Evolutionary conservation across 106 monocot species (phyloP).

Genomic region (Allium sativum): DNA sequence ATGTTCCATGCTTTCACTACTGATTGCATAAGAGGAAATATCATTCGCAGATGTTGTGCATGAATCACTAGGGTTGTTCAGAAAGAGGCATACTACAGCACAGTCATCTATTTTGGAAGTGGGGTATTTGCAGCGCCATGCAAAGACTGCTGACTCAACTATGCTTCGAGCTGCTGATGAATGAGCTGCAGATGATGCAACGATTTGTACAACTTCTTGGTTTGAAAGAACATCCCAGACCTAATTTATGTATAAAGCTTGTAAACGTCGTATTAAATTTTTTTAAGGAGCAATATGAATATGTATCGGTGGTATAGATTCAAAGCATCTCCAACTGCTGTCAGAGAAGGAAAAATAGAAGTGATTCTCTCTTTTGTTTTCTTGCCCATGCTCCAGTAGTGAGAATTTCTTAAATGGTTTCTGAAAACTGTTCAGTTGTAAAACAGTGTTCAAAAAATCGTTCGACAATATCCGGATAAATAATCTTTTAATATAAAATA

Average conservation of each 20-base stretch:
- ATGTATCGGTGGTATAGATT: too few species aligned
- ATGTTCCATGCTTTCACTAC: background rate
- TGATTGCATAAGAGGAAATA: background rate
- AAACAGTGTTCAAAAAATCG: too few species aligned
- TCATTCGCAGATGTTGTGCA: slow-evolving; percentile 5
- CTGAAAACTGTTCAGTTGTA: too few species aligned
- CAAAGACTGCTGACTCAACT: slow-evolving; percentile 52
- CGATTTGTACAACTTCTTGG: slow-evolving; percentile 55
- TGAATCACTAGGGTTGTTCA: slow-evolving; percentile 2
- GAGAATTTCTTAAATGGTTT: too few species aligned
- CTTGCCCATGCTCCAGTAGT: too few species aligned
- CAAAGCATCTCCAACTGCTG: too few species aligned
- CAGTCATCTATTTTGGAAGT: slow-evolving; percentile 83
- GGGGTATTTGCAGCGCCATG: slow-evolving; percentile 56
- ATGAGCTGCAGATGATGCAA: slow-evolving; percentile 41
- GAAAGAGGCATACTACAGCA: slow-evolving; percentile 78
- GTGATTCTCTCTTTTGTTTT: too few species aligned
- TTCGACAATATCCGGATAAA: too few species aligned
- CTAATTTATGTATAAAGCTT: slow-evolving; percentile 9
- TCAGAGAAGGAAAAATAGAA: too few species aligned
- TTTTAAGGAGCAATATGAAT: too few species aligned
- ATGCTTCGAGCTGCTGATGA: slow-evolving; percentile 53
- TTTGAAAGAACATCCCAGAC: slow-evolving; percentile 84
- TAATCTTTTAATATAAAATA: too few species aligned
- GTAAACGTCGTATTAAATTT: too few species aligned